phyloP scores from a whole-genome alignment of 805 yeast species.

The Isabelozyma gotoi region DNA sequence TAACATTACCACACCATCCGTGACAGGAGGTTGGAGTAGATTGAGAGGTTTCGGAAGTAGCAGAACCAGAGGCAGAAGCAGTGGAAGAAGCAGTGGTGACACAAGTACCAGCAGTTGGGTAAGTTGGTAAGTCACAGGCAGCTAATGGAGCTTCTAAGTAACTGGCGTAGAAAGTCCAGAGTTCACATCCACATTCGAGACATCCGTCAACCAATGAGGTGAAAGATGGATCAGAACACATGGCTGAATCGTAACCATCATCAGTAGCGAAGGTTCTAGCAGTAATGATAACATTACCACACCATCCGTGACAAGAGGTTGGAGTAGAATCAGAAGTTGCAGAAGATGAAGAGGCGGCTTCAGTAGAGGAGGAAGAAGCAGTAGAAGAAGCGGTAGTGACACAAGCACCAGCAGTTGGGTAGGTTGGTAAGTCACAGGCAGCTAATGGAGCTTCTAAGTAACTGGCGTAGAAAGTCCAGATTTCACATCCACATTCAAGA shows the following conservation, averaged over 20 bases:
- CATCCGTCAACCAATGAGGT: constrained; percentile 25
- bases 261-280: not conserved
- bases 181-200: constrained; percentile 41
- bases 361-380: not conserved
- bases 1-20: constrained; percentile 17
- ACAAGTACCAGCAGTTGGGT: constrained; percentile 20
- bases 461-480: constrained; percentile 35
- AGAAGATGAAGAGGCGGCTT: constrained; percentile 17
- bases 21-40: constrained; percentile 27
- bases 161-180: constrained; percentile 35
- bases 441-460: constrained; percentile 27
- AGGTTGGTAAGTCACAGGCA: constrained; percentile 28
- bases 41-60: constrained; percentile 17
- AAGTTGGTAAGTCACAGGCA: constrained; percentile 27
- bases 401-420: constrained; percentile 19
- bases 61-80: not conserved
- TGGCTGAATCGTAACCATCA: constrained; percentile 14
- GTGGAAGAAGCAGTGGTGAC: constrained; percentile 1
- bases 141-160: constrained; percentile 27
- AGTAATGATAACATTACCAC: constrained; percentile 10
- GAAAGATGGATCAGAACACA: constrained; percentile 27
- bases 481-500: constrained; percentile 41
- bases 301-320: constrained; percentile 24
- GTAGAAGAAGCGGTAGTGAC: not conserved
- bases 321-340: constrained; percentile 24